Evolutionary conservation across 2,329 filamentous ascomycete genomes (phyloP), one percentile per base, ranked within the genome.

Genomic region (Diaporthe destruens): DNA sequence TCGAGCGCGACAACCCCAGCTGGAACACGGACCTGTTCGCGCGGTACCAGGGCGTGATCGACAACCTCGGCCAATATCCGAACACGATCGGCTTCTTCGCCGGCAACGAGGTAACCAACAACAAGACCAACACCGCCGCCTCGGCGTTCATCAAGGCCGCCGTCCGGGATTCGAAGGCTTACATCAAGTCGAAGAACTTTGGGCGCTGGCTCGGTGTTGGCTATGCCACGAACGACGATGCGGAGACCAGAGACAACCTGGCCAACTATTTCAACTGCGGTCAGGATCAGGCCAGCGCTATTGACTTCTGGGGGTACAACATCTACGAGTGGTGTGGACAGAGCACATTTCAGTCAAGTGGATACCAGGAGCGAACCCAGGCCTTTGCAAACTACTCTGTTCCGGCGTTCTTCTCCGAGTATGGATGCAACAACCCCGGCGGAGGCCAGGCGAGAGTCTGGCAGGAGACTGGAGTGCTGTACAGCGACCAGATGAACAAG

Each of bases 261-360:
- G 94, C 94, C 77, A 86, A 94, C 81, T 99, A 97, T 89, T 98
- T 99, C 86, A 95, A 98, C 88, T 99, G 96, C 81, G 94, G 95
- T 73, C 82, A 89, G 74, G 81, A 87, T 42, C 85, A 67, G 86
- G 76, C 85, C 7, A 34, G 25, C 84, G 80, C 93, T 74, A 97
- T 98, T 76, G 96, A 99, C 84, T 98, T 97, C 87, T 99, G 95
- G 94, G 96, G 96, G 72, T 98, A 98, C 92, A 99, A 99, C 88
- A 98, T 98, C 85, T 99, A 99, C 89, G 97, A 95, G 68, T 99
- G 96, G 96, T 99, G 96, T 82, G 96, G 96, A 77, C 83, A 95
- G 78, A 97, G 94, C 80, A 90, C 87, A 78, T 97, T 93, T 85
- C 80, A 87, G 47, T 80, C 87, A 72, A 98, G 96, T 3, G 94